Conservation (phyloP, 306 rosid species). For the Sphenostylis stenocarpa region DNA sequence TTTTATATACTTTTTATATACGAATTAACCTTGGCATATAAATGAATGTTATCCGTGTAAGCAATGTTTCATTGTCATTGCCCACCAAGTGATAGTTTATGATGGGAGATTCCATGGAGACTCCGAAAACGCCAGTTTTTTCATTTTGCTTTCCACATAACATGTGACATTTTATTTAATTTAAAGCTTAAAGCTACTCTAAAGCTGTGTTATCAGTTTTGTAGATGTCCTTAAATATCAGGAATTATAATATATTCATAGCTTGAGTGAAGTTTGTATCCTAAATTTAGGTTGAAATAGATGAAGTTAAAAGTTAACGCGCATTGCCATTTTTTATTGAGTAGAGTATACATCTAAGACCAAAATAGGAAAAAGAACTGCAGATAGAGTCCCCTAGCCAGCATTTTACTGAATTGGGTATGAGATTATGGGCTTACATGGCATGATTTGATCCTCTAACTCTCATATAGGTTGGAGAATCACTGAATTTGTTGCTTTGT, state of each 20-base stretch:
- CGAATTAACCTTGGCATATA: neutral
- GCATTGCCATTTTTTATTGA: conserved; percentile 22
- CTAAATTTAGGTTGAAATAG: conserved; percentile 20
- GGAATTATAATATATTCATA: neutral
- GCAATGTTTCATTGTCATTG: conserved; percentile 9
- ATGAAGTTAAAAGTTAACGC: conserved; percentile 12
- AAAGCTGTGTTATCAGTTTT: conserved; percentile 18
- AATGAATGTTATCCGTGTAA: conserved; percentile 28
- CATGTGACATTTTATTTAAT: conserved; percentile 18
- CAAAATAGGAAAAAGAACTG: conserved; percentile 22
- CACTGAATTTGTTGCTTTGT: conserved; percentile 7
- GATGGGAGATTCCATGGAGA: conserved; percentile 14
- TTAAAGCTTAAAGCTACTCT: conserved; percentile 13
- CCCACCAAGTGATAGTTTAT: conserved; percentile 28
- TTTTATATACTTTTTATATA: neutral
- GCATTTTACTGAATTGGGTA: conserved; percentile 26
- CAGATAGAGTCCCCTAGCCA: neutral
- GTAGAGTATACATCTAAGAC: conserved; percentile 3
- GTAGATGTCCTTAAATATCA: neutral
- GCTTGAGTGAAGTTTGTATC: neutral
- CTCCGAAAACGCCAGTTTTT: conserved; percentile 13
- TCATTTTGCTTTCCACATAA: neutral
- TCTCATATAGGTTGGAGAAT: neutral
- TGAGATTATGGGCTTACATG: neutral
- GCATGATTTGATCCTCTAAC: conserved; percentile 2